phyloP scores from a whole-genome alignment of 306 rosid species.

The Glycine latifolia region DNA sequence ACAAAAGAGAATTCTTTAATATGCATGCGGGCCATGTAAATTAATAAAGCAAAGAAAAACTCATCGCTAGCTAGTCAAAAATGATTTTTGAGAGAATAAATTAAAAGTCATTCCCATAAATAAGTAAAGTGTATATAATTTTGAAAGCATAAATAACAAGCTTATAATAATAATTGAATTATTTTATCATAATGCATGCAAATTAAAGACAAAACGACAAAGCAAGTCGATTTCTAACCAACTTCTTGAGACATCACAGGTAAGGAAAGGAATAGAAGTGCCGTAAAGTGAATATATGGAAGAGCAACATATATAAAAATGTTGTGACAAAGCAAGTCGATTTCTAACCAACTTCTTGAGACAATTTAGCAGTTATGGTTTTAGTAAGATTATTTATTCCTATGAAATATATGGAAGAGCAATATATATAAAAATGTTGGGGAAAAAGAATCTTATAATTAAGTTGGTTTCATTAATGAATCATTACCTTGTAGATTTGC shows the following conservation, averaged over 20 bases:
- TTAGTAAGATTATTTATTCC: too few species aligned
- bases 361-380: too few species aligned
- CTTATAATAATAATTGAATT: background rate
- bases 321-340: too few species aligned
- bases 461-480: too few species aligned
- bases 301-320: too few species aligned
- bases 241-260: constrained; percentile 56
- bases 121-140: background rate
- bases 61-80: background rate
- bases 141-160: background rate
- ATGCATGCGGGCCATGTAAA: background rate
- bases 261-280: constrained; percentile 36
- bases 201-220: background rate
- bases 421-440: too few species aligned
- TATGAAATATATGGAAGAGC: too few species aligned
- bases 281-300: too few species aligned
- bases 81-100: background rate
- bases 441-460: too few species aligned
- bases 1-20: background rate
- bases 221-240: constrained; percentile 46
- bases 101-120: background rate
- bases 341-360: too few species aligned
- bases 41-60: background rate
- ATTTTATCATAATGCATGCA: background rate
- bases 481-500: too few species aligned